Evolutionary conservation across 2,329 filamentous ascomycete genomes (phyloP).

Genomic region (Blastomyces percursus): DNA sequence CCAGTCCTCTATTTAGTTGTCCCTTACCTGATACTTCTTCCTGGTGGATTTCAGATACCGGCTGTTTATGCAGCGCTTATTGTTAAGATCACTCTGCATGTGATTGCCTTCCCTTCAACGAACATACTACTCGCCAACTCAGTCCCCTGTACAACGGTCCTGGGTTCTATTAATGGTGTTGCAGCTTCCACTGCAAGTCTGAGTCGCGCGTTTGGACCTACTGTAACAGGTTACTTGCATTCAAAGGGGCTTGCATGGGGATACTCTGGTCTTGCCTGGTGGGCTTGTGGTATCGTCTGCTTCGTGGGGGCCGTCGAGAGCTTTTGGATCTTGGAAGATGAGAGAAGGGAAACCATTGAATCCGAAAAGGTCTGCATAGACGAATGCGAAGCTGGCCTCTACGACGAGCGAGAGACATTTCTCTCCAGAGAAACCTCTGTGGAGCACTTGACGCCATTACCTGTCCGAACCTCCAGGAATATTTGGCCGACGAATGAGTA

Average conservation of each 20-base stretch:
- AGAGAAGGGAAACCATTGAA: slow-evolving; percentile 17
- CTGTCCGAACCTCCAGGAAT: not conserved
- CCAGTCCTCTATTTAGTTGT: slow-evolving; percentile 78
- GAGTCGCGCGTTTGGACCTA: slow-evolving; percentile 78
- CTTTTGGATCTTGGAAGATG: slow-evolving; percentile 60
- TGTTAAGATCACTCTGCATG: slow-evolving; percentile 88
- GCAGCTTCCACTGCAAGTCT: slow-evolving; percentile 85
- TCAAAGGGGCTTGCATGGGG: slow-evolving; percentile 66
- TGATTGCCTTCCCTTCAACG: slow-evolving; percentile 81
- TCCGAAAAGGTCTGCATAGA: slow-evolving; percentile 8
- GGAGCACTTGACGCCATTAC: not conserved
- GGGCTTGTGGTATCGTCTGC: slow-evolving; percentile 71
- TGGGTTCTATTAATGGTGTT: slow-evolving; percentile 86
- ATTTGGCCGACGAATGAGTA: not conserved
- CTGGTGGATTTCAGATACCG: slow-evolving; percentile 56
- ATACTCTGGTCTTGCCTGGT: slow-evolving; percentile 86
- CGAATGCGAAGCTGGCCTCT: slow-evolving; percentile 24
- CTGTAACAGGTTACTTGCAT: slow-evolving; percentile 75
- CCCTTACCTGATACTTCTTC: slow-evolving; percentile 80
- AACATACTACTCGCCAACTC: slow-evolving; percentile 83
- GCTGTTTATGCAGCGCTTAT: slow-evolving; percentile 69
- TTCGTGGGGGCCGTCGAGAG: slow-evolving; percentile 63
- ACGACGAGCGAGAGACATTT: not conserved
- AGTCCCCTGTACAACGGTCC: slow-evolving; percentile 68
- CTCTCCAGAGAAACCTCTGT: not conserved